Evolutionary conservation across 2,329 filamentous ascomycete species (phyloP).

Genomic region (Apiospora marii): DNA sequence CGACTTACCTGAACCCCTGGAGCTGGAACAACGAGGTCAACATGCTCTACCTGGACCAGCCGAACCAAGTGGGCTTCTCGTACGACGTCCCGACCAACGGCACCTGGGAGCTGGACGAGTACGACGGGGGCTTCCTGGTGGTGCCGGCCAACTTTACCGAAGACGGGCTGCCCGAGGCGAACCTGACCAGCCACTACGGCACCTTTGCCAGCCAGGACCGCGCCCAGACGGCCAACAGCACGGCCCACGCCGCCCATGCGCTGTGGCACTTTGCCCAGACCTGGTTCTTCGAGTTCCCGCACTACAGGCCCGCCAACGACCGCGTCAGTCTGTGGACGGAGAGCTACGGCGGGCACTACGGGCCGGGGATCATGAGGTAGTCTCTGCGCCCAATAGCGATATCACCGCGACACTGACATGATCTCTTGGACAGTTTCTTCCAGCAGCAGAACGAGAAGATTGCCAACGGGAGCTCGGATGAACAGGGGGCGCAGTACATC

Average conservation of each 20-base stretch:
- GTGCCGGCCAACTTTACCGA: slow-evolving; percentile 44
- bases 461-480: slow-evolving; percentile 40
- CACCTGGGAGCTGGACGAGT: slow-evolving; percentile 53
- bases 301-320: slow-evolving; percentile 66
- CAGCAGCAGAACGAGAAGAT: slow-evolving; percentile 44
- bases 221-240: slow-evolving; percentile 55
- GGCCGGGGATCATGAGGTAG: slow-evolving; percentile 38
- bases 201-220: slow-evolving; percentile 62
- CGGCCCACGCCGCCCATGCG: slow-evolving; percentile 58
- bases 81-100: slow-evolving; percentile 66
- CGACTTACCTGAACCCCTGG: slow-evolving; percentile 62
- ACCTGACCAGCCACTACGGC: slow-evolving; percentile 52
- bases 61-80: slow-evolving; percentile 68
- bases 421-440: slow-evolving; percentile 33
- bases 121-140: slow-evolving; percentile 23
- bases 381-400: not conserved
- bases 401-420: not conserved
- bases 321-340: slow-evolving; percentile 52
- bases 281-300: slow-evolving; percentile 62
- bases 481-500: slow-evolving; percentile 39
- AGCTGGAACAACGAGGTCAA: slow-evolving; percentile 66
- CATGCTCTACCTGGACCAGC: slow-evolving; percentile 60
- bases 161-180: slow-evolving; percentile 45
- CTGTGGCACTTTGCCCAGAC: slow-evolving; percentile 69
- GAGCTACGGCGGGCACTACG: slow-evolving; percentile 45